Evolutionary conservation across 257 asterid genomes (phyloP), one percentile per base, ranked within the genome.

Genomic region (Lithospermum erythrorhizon): DNA sequence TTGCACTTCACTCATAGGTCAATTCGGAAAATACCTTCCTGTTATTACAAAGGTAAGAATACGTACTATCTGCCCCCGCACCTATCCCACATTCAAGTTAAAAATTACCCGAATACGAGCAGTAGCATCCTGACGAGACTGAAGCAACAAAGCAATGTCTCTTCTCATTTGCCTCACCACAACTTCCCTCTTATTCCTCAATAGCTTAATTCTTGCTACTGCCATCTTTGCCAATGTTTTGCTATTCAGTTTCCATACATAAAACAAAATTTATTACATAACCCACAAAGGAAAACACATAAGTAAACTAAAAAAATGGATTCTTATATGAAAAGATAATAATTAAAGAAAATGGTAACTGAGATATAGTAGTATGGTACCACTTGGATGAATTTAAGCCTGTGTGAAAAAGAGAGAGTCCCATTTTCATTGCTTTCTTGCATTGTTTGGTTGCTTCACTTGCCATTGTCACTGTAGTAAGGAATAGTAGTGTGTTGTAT

Each of bases 201-300:
- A 87, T 21, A 93, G 82, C 67, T 93, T 93, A 35, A 93, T 84
- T 68, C 99, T 86, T 37, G 99, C 99, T 73, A 86, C 94, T 71
- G 96, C 80, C 97, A 93, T 86, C 73, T 89, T 93, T 72, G 97
- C 96, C 96, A 76, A 77, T 27, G 99, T 86, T 82, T 89, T 93
- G 78, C 97, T 87, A 64, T 61, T 58, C 68, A 54, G 10, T 54
- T 49, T 49, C 22, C 63, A 30, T 30, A 30, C 8, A 30, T 4
- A 7, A 30, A 30, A 30, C 37, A 30, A 30, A 3, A 30, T 6
- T 30, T 2, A 2, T 24, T 24, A 24, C 27, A 24, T 24, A 24
- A 24, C 27, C 27, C 27, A 30, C 71, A 70, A 19, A 35, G 53
- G 18, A 23, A 69, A 47, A 45, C 35, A 48, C 56, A 64, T 23